Percentiles rank a stretch among this genome's conserved stretches.
These are phyloP conservation scores for Mycosphaerella sp. DNA, from an alignment of 2,329 filamentous ascomycete genomes.

Conservation along the genomic window DNA sequence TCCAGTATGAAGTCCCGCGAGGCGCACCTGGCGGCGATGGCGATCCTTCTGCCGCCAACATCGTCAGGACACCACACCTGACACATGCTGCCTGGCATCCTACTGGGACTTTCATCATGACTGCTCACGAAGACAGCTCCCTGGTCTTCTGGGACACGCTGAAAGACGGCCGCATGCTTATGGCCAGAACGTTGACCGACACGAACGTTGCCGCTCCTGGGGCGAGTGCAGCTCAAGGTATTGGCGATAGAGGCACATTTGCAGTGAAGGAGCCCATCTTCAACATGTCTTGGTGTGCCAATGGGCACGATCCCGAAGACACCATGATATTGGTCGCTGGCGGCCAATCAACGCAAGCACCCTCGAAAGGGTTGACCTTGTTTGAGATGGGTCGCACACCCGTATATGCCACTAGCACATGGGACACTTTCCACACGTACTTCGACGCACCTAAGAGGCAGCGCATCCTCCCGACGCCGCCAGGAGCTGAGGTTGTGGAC, in stretches of 20 bases:
- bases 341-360: conserved; percentile 61
- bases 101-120: conserved; percentile 81
- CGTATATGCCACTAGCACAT: conserved; percentile 83
- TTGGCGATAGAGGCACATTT: conserved; percentile 43
- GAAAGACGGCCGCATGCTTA: conserved; percentile 76
- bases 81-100: conserved; percentile 91
- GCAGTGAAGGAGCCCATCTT: conserved; percentile 66
- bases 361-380: conserved; percentile 74
- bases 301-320: conserved; percentile 78
- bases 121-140: conserved; percentile 82
- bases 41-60: conserved; percentile 57
- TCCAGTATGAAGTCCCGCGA: conserved; percentile 72
- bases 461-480: conserved; percentile 65
- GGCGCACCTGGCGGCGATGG: conserved; percentile 74
- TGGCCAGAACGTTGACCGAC: conserved; percentile 73
- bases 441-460: conserved; percentile 69
- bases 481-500: conserved; percentile 67
- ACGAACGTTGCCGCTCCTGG: conserved; percentile 64
- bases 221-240: conserved; percentile 16
- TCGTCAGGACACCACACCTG: conserved; percentile 62
- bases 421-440: conserved; percentile 73
- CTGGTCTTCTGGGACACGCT: conserved; percentile 79
- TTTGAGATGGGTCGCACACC: conserved; percentile 85
- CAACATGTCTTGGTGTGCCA: conserved; percentile 86
- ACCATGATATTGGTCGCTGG: conserved; percentile 83